A percentile compares a stretch with the other conserved stretches of the same genome.
These are phyloP conservation scores for Dissoconium aciculare DNA, from an alignment of 2,329 filamentous ascomycete species.

Conservation along the genomic window DNA sequence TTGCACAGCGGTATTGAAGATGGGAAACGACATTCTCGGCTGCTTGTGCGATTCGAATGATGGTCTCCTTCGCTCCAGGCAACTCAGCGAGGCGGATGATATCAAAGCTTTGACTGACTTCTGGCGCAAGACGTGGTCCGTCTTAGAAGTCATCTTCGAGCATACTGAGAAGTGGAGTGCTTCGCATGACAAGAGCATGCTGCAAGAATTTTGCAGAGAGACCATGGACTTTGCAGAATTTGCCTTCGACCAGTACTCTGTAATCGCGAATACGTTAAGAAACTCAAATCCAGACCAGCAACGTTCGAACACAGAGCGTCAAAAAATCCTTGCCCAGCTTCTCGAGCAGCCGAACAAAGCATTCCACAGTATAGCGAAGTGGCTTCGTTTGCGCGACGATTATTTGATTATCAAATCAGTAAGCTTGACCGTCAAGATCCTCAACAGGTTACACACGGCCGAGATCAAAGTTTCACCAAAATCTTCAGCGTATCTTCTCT, in stretches of 20 bases:
- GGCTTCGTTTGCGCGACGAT: conserved; percentile 77
- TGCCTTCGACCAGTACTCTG: conserved; percentile 68
- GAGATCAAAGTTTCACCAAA: conserved; percentile 51
- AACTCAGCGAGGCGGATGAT: conserved; percentile 42
- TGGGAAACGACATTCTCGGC: conserved; percentile 46
- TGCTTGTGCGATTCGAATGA: conserved; percentile 49
- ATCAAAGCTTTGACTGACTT: conserved; percentile 54
- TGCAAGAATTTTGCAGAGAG: conserved; percentile 89
- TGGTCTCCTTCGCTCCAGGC: conserved; percentile 44
- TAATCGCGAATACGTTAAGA: conserved; percentile 58
- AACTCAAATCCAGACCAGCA: conserved; percentile 18
- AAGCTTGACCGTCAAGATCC: conserved; percentile 66
- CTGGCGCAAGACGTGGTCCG: conserved; percentile 76
- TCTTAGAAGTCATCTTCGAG: conserved; percentile 64
- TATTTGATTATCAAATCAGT: conserved; percentile 75
- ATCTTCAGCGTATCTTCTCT: conserved; percentile 47
- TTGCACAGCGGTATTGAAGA: conserved; percentile 45
- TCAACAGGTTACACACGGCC: conserved; percentile 65
- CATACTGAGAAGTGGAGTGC: conserved; percentile 72
- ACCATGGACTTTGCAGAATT: conserved; percentile 86
- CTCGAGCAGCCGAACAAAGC: conserved; percentile 50
- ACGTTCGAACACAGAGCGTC: too few relatives aligned
- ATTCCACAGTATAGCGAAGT: conserved; percentile 53
- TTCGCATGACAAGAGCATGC: conserved; percentile 55
- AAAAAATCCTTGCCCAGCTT: conserved; percentile 36